A percentile compares a stretch with the other conserved stretches of the same genome.
These are phyloP conservation scores for Salix brachista DNA, from an alignment of 345 rosid species.

Conservation along the genomic window DNA sequence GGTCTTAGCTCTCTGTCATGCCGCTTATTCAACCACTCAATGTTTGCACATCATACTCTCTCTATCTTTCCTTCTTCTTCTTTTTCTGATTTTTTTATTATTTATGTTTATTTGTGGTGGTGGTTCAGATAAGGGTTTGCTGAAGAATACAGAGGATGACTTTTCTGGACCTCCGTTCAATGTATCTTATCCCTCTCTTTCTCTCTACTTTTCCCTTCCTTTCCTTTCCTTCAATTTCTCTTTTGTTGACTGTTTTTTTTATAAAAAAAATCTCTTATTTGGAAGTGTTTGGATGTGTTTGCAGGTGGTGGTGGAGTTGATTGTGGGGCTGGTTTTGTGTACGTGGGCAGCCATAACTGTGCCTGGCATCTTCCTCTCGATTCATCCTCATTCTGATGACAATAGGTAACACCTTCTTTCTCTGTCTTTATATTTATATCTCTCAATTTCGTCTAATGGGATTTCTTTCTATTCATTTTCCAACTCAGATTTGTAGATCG, in stretches of 20 bases:
- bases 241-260: not conserved
- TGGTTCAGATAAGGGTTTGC: conserved; percentile 70
- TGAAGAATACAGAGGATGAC: conserved; percentile 91
- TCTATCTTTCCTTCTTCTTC: not conserved
- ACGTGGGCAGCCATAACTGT: conserved; percentile 89
- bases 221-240: not conserved
- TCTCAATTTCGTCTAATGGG: not conserved
- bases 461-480: not conserved
- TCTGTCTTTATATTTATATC: not conserved
- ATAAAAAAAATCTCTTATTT: not conserved
- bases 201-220: conserved; percentile 14
- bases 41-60: conserved; percentile 31
- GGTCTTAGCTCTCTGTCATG: conserved; percentile 67
- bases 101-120: not conserved
- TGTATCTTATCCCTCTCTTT: conserved; percentile 26
- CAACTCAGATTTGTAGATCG: not conserved
- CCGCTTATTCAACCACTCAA: conserved; percentile 86
- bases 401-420: conserved; percentile 51
- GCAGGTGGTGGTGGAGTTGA: conserved; percentile 77
- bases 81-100: not conserved
- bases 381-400: conserved; percentile 88
- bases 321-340: conserved; percentile 66
- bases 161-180: conserved; percentile 70
- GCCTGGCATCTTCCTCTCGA: conserved; percentile 80
- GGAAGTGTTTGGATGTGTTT: conserved; percentile 1